A percentile compares a stretch with the other conserved stretches of the same genome.
Evolutionary conservation across 2,329 filamentous ascomycete species (phyloP).

Genomic region (Clonostachys sp.): DNA sequence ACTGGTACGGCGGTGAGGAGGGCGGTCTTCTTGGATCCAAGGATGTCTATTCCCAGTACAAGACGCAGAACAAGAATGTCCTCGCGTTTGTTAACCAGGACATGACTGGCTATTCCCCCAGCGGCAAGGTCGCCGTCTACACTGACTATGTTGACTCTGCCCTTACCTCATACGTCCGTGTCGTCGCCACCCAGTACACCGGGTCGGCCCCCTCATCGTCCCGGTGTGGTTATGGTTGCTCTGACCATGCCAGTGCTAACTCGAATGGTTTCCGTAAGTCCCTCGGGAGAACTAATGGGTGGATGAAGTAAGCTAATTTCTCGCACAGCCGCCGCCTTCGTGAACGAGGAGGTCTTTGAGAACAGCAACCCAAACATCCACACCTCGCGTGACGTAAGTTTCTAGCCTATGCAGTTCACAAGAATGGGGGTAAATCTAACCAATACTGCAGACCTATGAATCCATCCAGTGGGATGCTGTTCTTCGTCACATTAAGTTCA

Average conservation of each 20-base stretch:
- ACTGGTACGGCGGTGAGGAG: slow-evolving; percentile 46
- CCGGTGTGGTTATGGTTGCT: slow-evolving; percentile 38
- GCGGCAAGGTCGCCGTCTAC: slow-evolving; percentile 36
- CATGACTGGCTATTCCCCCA: slow-evolving; percentile 43
- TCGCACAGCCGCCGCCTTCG: slow-evolving; percentile 25
- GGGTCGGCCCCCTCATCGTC: slow-evolving; percentile 22
- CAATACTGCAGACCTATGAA: slow-evolving; percentile 16
- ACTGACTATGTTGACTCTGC: slow-evolving; percentile 37
- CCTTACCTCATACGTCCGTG: slow-evolving; percentile 30
- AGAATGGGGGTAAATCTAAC: neutral
- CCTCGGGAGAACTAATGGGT: no score
- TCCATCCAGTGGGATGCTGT: slow-evolving; percentile 28
- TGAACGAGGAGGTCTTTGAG: slow-evolving; percentile 23
- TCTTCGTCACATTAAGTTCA: slow-evolving; percentile 25
- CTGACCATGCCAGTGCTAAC: slow-evolving; percentile 28
- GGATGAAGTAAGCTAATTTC: neutral
- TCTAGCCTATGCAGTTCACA: neutral
- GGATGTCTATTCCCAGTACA: slow-evolving; percentile 36
- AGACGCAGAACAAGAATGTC: slow-evolving; percentile 26
- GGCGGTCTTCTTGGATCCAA: slow-evolving; percentile 40
- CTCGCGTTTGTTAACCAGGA: slow-evolving; percentile 45
- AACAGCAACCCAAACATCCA: slow-evolving; percentile 25
- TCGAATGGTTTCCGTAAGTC: slow-evolving; percentile 29
- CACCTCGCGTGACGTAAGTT: slow-evolving; percentile 23
- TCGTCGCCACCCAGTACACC: slow-evolving; percentile 19